Evolutionary conservation across 192 early-diverging fungal genomes (phyloP), one percentile per base, ranked within the genome.

Genomic region (Mortierella alpina): DNA sequence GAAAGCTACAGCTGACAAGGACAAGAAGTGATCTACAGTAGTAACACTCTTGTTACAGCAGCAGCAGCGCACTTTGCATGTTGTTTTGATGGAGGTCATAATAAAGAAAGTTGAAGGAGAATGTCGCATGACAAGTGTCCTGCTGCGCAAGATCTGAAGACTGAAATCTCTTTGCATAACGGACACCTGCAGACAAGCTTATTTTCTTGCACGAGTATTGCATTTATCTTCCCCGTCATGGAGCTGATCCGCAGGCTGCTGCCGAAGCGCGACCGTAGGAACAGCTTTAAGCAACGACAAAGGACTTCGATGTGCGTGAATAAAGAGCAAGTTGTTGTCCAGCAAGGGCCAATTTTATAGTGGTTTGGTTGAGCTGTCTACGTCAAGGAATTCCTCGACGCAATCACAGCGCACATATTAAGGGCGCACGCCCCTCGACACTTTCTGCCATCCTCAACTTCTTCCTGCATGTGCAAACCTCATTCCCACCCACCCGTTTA

Each of bases 201-300:
- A 44, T 20, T 53, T 52, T 71, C 69, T 80, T 72, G 69, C 69
- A 65, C 69, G 60, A 68, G 69, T 80, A 72, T 80, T 80, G 77
- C 77, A 80, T 72, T 80, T 80, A 80, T 80, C 77, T 72, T 80
- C 77, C 59, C 20, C 70, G 77, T 62, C 66, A 66, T 53, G 54
- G 64, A 66, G 58, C 58, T 22, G 5, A 49, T 56, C 68, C 70
- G 49, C 77, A 41, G 77, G 77, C 77, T 80, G 77, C 77, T 80
- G 77, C 77, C 77, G 65, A 72, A 61, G 77, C 77, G 77, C 77
- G 77, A 80, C 77, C 77, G 66, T 80, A 72, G 66, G 63, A 52
- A 5, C 48, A 44, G 47, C 74, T 68, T 76, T 68, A 58, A 68
- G 55, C 74, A 68, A 68, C 68, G 63, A 78, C 65, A 72, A 80